Conservation (phyloP, 139 green algal species). For the Nannochloris sp. region DNA sequence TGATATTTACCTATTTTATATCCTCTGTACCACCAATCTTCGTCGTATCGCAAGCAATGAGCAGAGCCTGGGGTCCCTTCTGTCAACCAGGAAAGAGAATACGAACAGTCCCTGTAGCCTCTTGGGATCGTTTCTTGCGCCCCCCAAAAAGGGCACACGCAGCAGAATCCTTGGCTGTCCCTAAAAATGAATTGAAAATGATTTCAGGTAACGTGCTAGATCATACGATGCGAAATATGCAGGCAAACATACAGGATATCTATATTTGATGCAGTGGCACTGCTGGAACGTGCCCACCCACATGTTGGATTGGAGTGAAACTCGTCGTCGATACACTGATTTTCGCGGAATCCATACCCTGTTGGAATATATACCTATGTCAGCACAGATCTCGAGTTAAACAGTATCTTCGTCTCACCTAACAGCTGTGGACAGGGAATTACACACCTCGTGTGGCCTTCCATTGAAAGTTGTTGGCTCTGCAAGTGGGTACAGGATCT, state of each 20-base stretch:
- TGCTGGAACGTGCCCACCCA: slow-evolving; percentile 45
- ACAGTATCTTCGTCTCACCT: too few species aligned
- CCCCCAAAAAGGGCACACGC: slow-evolving; percentile 36
- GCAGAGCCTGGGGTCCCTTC: slow-evolving; percentile 32
- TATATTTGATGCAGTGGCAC: neutral
- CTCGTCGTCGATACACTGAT: slow-evolving; percentile 33
- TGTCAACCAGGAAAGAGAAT: neutral
- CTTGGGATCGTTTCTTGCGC: neutral
- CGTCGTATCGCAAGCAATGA: slow-evolving; percentile 62
- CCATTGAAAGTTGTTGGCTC: slow-evolving; percentile 44
- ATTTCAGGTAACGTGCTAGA: neutral
- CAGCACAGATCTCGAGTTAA: too few species aligned
- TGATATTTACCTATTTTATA: slow-evolving; percentile 45
- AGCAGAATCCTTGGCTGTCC: slow-evolving; percentile 77
- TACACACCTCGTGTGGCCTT: slow-evolving; percentile 34
- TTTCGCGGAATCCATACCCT: slow-evolving; percentile 2
- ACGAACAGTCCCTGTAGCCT: slow-evolving; percentile 1
- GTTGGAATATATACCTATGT: slow-evolving; percentile 7
- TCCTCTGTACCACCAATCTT: slow-evolving; percentile 57
- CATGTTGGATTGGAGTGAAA: slow-evolving; percentile 48
- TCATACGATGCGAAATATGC: neutral
- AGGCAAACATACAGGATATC: slow-evolving; percentile 19
- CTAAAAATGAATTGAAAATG: slow-evolving; percentile 7
- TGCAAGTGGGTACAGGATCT: slow-evolving; percentile 53
- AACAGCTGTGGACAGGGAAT: too few species aligned